Conservation (phyloP, 2,329 filamentous ascomycete genomes). For the Colletotrichum sp. region DNA sequence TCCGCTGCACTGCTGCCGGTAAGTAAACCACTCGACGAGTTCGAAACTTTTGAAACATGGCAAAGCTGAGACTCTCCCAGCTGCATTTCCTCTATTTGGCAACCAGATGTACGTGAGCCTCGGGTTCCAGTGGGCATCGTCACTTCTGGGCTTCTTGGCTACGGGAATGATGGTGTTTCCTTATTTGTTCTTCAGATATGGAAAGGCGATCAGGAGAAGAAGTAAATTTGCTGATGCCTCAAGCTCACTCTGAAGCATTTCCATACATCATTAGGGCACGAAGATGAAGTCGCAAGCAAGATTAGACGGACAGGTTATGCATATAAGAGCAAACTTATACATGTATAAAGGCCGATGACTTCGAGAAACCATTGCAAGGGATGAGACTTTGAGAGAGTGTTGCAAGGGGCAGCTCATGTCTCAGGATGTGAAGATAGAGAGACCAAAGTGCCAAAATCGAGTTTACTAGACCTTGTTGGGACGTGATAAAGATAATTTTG, state of each 20-base stretch:
- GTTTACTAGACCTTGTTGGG: accelerated
- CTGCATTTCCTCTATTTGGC: conserved; percentile 66
- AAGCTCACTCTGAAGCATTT: not conserved
- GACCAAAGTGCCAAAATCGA: no score
- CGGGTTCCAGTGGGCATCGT: conserved; percentile 74
- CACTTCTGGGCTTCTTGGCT: conserved; percentile 65
- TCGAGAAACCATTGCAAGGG: not conserved
- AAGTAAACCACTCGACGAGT: no score
- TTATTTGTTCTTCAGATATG: conserved; percentile 66
- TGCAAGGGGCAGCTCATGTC: not conserved
- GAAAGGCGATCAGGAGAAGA: conserved; percentile 60
- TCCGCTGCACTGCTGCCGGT: conserved; percentile 64
- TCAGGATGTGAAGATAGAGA: no score
- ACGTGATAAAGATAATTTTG: no score
- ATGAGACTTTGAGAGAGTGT: not conserved
- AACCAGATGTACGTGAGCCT: conserved; percentile 74
- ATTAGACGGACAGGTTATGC: accelerated
- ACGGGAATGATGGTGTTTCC: conserved; percentile 69
- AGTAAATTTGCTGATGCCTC: conserved; percentile 54
- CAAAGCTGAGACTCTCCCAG: no score
- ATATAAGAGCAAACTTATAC: accelerated
- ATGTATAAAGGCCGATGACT: accelerated
- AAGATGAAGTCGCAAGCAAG: accelerated
- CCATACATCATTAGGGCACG: accelerated
- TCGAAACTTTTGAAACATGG: no score